Percentiles rank a stretch among this genome's conserved stretches.
Evolutionary conservation across 108 stramenopile species (phyloP).

Genomic region (Nannochloropsis gaditana): DNA sequence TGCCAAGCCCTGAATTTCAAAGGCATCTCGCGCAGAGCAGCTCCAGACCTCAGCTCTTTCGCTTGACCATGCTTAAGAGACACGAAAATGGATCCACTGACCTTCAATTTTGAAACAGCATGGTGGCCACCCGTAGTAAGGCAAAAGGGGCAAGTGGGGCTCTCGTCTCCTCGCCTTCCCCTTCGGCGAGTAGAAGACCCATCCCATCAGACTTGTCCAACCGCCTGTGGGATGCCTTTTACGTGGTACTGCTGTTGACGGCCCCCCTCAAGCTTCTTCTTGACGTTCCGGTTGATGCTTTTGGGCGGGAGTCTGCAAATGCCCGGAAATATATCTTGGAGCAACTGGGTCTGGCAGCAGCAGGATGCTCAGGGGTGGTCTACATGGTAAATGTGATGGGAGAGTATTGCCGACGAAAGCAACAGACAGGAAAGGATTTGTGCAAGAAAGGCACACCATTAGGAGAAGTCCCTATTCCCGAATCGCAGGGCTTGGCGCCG

Average conservation of each 20-base stretch:
- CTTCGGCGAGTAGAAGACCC: no score
- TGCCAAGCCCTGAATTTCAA: no score
- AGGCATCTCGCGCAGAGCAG: no score
- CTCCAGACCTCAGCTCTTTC: no score
- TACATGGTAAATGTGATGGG: conserved; percentile 25
- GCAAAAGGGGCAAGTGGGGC: no score
- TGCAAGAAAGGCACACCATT: conserved; percentile 55
- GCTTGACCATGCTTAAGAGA: no score
- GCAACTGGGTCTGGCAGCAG: neutral
- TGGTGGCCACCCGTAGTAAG: no score
- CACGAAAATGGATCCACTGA: no score
- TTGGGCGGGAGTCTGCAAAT: neutral
- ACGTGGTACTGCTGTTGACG: neutral
- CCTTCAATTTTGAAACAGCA: no score
- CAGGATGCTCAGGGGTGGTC: neutral
- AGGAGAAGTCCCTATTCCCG: conserved; percentile 59
- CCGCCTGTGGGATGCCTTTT: neutral
- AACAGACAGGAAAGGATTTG: conserved; percentile 52
- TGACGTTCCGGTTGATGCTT: neutral
- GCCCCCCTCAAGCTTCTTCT: neutral
- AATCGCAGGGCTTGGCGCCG: conserved; percentile 86
- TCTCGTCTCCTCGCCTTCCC: no score
- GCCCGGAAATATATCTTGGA: conserved; percentile 11
- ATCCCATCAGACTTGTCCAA: neutral
- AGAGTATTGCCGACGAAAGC: conserved; percentile 35